Percentiles rank a stretch among this genome's conserved stretches.
phyloP scores from a whole-genome alignment of 1,284 basidiomycete genomes.

The Cystobasidiaceae sp. region DNA sequence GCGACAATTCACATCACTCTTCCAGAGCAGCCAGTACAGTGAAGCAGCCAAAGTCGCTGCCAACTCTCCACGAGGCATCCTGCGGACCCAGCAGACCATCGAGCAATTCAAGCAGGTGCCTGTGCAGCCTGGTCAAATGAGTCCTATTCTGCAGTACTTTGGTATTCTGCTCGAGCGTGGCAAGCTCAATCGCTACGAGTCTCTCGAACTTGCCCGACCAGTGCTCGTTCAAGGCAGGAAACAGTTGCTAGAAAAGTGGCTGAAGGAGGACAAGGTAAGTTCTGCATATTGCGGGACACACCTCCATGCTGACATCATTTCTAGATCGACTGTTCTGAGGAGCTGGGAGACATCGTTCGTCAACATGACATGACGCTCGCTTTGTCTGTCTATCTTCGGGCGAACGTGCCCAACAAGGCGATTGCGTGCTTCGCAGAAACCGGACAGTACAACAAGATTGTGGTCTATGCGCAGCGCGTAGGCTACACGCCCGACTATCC shows the following conservation, averaged over 20 bases:
- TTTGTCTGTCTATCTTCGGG: constrained; percentile 95
- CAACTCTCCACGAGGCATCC: constrained; percentile 92
- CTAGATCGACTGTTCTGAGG: constrained; percentile 97
- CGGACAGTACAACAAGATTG: constrained; percentile 97
- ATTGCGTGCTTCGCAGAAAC: constrained; percentile 98
- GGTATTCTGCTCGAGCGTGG: constrained; percentile 97
- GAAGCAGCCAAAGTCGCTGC: constrained; percentile 99
- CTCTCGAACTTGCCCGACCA: constrained; percentile 90
- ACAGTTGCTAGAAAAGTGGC: constrained; percentile 96
- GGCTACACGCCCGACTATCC: constrained; percentile 92
- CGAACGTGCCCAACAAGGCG: constrained; percentile 91
- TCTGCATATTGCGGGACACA: no score
- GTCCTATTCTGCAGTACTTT: constrained; percentile 97
- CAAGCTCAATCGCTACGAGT: constrained; percentile 94
- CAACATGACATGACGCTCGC: constrained; percentile 95
- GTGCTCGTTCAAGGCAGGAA: constrained; percentile 96
- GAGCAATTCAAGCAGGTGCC: constrained; percentile 97
- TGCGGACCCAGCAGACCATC: constrained; percentile 92
- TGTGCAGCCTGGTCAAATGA: constrained; percentile 79
- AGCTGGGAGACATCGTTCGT: constrained; percentile 95
- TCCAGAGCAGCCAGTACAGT: constrained; percentile 80
- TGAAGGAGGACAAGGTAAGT: constrained; percentile 99
- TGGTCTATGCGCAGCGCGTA: constrained; percentile 97
- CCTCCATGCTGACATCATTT: no score
- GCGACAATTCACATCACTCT: constrained; percentile 90